Evolutionary conservation across 176 grass and related monocot genomes (phyloP).

Genomic region (Ensete ventricosum): DNA sequence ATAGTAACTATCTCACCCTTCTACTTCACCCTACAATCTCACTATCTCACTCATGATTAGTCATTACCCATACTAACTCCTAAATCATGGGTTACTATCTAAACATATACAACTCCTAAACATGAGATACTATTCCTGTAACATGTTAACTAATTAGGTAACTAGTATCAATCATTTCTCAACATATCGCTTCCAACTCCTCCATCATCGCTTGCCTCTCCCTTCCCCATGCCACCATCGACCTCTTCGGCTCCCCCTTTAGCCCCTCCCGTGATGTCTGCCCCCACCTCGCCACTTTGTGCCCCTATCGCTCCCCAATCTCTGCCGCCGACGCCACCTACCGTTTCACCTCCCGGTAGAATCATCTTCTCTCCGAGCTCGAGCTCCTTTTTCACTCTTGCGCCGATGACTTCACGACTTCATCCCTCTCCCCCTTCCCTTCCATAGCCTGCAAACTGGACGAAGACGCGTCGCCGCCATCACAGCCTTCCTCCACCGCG

Average conservation of each 20-base stretch:
- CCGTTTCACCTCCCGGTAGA: constrained; percentile 16
- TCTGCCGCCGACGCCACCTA: constrained; percentile 7
- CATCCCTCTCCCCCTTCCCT: not conserved
- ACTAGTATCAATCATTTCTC: too few species aligned
- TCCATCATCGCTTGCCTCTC: constrained; percentile 11
- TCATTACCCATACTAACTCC: too few species aligned
- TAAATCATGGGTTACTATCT: too few species aligned
- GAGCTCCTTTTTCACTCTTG: constrained; percentile 25
- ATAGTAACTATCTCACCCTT: too few species aligned
- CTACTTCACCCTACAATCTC: too few species aligned
- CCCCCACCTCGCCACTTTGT: constrained; percentile 18
- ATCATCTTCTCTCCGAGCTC: constrained; percentile 12
- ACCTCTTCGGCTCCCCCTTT: constrained; percentile 37
- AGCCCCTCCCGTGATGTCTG: constrained; percentile 8
- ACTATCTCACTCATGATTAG: too few species aligned
- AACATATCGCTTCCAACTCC: constrained; percentile 4
- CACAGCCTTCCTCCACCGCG: constrained; percentile 16
- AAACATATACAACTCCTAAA: too few species aligned
- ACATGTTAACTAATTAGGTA: too few species aligned
- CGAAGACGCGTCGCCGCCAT: constrained; percentile 5
- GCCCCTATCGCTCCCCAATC: not conserved
- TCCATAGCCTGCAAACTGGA: not conserved
- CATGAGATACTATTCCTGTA: too few species aligned
- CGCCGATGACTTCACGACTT: not conserved
- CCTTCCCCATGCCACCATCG: constrained; percentile 6